Evolutionary conservation across 805 yeast species (phyloP), one percentile per base, ranked within the genome.

Genomic region (Candida taoyuanica): DNA sequence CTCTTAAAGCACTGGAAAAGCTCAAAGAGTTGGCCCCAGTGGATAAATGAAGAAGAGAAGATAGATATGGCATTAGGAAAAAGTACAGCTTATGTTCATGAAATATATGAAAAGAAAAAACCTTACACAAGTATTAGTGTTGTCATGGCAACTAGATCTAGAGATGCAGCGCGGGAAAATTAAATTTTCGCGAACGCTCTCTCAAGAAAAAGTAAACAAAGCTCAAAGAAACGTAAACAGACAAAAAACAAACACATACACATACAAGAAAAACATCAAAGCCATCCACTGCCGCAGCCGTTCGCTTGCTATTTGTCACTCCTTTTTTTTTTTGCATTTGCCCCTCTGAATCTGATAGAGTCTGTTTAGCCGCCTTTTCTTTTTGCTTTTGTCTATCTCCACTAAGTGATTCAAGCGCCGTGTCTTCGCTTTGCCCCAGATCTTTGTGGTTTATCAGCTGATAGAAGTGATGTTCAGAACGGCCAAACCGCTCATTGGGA

Each of bases 1-100:
- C 98, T 1, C 59, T 69, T 39, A 39, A 56, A 31, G 76, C 89
- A 0, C 66, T 93, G 29, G 66, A 72, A 12, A 56, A 52, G 5
- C 85, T 87, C 54, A 70, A 69, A n/a, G 26, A 8, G 9, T 31
- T 36, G 9, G 39, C 17, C 3, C 39, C 39, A 14, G 30, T 35
- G 13, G n/a, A n/a, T n/a, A n/a, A n/a, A n/a, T n/a, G n/a, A n/a
- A n/a, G n/a, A n/a, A n/a, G n/a, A n/a, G n/a, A n/a, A n/a, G n/a
- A n/a, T n/a, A n/a, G n/a, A n/a, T n/a, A n/a, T n/a, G n/a, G n/a
- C n/a, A n/a, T n/a, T n/a, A n/a, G n/a, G n/a, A n/a, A n/a, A n/a
- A n/a, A n/a, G n/a, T n/a, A n/a, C n/a, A n/a, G n/a, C n/a, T n/a
- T n/a, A n/a, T n/a, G n/a, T n/a, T n/a, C n/a, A n/a, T n/a, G n/a